phyloP scores from a whole-genome alignment of 345 rosid genomes.

The Draba incana region DNA sequence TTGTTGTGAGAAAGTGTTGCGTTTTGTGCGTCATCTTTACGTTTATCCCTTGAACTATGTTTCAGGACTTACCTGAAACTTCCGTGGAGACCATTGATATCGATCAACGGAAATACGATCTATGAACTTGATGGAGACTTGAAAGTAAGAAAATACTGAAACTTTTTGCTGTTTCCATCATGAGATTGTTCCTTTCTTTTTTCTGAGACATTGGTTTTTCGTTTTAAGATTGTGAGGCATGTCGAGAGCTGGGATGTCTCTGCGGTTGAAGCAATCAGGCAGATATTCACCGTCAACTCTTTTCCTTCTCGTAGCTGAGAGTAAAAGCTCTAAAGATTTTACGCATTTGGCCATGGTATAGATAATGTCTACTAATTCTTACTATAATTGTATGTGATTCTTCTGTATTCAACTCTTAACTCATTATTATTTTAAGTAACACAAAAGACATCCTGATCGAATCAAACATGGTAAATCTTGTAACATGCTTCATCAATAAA shows the following conservation, averaged over 20 bases:
- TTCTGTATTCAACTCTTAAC: too few species aligned
- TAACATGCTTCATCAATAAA: too few species aligned
- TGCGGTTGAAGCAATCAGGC: conserved; percentile 73
- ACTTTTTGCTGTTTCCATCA: neutral
- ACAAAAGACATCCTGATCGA: too few species aligned
- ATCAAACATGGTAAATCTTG: too few species aligned
- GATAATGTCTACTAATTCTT: conserved; percentile 4
- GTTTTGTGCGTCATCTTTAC: conserved; percentile 3
- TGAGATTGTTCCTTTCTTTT: neutral
- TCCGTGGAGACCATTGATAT: conserved; percentile 81
- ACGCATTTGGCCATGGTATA: conserved; percentile 19
- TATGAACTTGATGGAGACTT: conserved; percentile 59
- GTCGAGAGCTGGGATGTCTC: conserved; percentile 83
- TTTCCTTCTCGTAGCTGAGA: conserved; percentile 10
- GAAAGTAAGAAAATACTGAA: conserved; percentile 46
- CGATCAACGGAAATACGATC: conserved; percentile 61
- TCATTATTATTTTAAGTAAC: too few species aligned
- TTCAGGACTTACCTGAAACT: conserved; percentile 84
- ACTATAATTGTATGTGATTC: neutral
- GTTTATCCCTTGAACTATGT: conserved; percentile 12
- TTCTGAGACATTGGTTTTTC: neutral
- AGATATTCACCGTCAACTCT: conserved; percentile 60
- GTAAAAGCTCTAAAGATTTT: neutral
- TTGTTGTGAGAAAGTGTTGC: neutral
- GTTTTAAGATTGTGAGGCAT: conserved; percentile 65